Evolutionary conservation across 139 green algal genomes (phyloP), one percentile per base, ranked within the genome.

Genomic region (Dunaliella sp.): DNA sequence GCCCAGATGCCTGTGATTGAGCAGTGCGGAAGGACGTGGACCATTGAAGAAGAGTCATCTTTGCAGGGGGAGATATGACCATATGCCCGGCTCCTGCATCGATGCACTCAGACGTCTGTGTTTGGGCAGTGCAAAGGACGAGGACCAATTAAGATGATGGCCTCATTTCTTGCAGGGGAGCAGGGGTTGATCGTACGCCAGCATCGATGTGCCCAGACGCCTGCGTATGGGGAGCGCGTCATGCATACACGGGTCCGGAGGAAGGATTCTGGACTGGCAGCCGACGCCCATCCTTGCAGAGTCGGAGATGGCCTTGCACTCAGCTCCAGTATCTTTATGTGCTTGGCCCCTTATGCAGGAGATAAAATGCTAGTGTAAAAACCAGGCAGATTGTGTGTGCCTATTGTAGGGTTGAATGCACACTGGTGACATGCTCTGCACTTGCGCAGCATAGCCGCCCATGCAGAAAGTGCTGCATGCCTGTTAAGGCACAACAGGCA

Each of bases 1-100:
- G 96, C 1, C 91, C 92, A 3, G 85, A 77, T 33, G 92, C 93
- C 92, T 94, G 88, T 72, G 74, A n/a, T n/a, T n/a, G n/a, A n/a
- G n/a, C n/a, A n/a, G n/a, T n/a, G n/a, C n/a, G n/a, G n/a, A n/a
- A n/a, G n/a, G n/a, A n/a, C n/a, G n/a, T n/a, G n/a, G n/a, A n/a
- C n/a, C n/a, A n/a, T n/a, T n/a, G n/a, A n/a, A n/a, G n/a, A n/a
- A n/a, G n/a, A n/a, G n/a, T n/a, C n/a, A n/a, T n/a, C n/a, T n/a
- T n/a, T n/a, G n/a, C n/a, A n/a, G n/a, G n/a, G n/a, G n/a, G n/a
- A n/a, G n/a, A n/a, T n/a, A n/a, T n/a, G n/a, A n/a, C n/a, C n/a
- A n/a, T n/a, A n/a, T n/a, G n/a, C n/a, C n/a, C n/a, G n/a, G n/a
- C n/a, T n/a, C n/a, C n/a, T n/a, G n/a, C n/a, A n/a, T n/a, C n/a